These are phyloP conservation scores for Grosmannia huntii DNA, from an alignment of 2,329 filamentous ascomycete species.

Conservation along the genomic window DNA sequence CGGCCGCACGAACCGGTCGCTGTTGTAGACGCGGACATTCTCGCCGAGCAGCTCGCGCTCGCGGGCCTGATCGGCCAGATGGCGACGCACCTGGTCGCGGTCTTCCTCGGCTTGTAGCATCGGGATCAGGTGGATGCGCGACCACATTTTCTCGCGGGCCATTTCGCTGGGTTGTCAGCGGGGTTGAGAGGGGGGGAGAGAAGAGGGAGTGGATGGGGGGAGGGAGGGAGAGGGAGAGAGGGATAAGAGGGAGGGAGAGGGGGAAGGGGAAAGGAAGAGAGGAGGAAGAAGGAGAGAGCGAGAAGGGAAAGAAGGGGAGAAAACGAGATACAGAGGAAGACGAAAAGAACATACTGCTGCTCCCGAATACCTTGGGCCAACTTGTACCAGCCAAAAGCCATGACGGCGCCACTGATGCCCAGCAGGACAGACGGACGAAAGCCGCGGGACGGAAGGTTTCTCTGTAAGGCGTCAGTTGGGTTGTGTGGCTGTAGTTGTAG, in stretches of 20 bases:
- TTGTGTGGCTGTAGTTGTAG: no score
- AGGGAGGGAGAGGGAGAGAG: neutral
- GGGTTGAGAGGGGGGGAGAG: neutral
- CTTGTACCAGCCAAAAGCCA: constrained; percentile 86
- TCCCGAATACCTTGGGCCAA: constrained; percentile 73
- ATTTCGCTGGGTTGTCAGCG: constrained; percentile 55
- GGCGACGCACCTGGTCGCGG: constrained; percentile 79
- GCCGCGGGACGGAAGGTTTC: constrained; percentile 83
- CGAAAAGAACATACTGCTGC: constrained; percentile 57
- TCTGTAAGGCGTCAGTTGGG: constrained; percentile 31
- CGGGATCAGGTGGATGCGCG: constrained; percentile 86
- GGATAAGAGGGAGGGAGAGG: no score
- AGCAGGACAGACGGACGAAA: constrained; percentile 77
- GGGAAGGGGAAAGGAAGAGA: neutral
- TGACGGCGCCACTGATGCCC: constrained; percentile 60
- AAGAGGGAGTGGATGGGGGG: no score
- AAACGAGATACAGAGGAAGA: no score
- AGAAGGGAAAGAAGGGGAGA: no score
- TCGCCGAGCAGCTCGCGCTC: constrained; percentile 85
- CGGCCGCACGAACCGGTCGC: constrained; percentile 76
- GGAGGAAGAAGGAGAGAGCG: neutral
- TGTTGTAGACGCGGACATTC: constrained; percentile 70
- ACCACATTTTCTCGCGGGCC: constrained; percentile 96
- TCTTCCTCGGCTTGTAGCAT: constrained; percentile 94
- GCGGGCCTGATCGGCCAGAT: constrained; percentile 73